Conservation (phyloP, 495 filamentous ascomycete species). For the Tuber umbilicatum region DNA sequence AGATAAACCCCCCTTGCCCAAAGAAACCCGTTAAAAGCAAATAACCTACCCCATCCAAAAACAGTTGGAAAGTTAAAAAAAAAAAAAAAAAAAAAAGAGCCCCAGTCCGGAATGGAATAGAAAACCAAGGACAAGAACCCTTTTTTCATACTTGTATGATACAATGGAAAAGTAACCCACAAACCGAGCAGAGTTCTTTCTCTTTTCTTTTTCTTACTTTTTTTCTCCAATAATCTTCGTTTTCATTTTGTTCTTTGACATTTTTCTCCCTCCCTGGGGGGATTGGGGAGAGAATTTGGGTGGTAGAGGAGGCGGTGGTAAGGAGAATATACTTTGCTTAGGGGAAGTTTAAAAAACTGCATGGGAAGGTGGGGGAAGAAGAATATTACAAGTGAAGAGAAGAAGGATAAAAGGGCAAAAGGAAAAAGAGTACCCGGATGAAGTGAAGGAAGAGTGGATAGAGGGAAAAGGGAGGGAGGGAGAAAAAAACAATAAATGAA, state of each 20-base stretch:
- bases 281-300: neutral
- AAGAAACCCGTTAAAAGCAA: conserved; percentile 4
- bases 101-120: neutral
- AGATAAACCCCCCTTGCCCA: neutral
- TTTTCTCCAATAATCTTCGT: too few relatives aligned
- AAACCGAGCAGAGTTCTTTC: neutral
- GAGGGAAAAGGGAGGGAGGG: neutral
- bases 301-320: neutral
- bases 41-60: neutral
- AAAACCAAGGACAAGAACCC: neutral
- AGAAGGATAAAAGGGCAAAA: neutral
- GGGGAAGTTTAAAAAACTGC: neutral
- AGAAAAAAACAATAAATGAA: neutral
- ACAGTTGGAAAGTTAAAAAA: neutral
- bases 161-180: neutral
- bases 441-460: neutral
- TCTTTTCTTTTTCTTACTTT: neutral
- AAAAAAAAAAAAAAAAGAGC: neutral
- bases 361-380: neutral
- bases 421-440: neutral
- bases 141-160: neutral
- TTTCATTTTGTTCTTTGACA: neutral
- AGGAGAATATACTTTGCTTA: neutral
- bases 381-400: neutral
- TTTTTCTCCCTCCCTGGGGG: neutral